These are phyloP conservation scores for Zopfochytrium polystomum DNA, from an alignment of 371 early-diverging fungal species.

Conservation along the genomic window DNA sequence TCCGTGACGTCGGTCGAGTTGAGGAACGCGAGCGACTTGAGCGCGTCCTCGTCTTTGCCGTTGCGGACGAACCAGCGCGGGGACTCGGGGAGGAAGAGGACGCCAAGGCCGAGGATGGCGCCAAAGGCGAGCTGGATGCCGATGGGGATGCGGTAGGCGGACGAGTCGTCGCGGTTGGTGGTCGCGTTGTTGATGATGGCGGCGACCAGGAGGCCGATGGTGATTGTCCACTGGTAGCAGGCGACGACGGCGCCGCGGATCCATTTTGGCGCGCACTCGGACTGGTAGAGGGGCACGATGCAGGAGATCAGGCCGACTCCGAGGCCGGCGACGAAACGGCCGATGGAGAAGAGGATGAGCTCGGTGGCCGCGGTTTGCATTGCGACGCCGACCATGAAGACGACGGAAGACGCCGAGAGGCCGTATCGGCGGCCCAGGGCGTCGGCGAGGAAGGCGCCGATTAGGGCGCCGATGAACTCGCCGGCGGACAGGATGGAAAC, in stretches of 20 bases:
- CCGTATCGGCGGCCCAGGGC: slow-evolving; percentile 65
- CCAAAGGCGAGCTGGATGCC: slow-evolving; percentile 70
- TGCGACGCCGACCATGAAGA: slow-evolving; percentile 65
- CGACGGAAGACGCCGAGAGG: slow-evolving; percentile 57
- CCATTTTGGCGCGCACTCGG: slow-evolving; percentile 77
- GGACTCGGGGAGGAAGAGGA: slow-evolving; percentile 73
- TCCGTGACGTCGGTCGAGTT: too few relatives aligned
- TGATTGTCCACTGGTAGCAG: slow-evolving; percentile 81
- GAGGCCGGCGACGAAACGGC: slow-evolving; percentile 65
- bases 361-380: slow-evolving; percentile 61
- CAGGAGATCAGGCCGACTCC: slow-evolving; percentile 77
- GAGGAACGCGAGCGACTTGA: slow-evolving; percentile 58
- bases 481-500: too few relatives aligned
- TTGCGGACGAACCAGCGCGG: slow-evolving; percentile 78
- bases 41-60: slow-evolving; percentile 60
- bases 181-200: slow-evolving; percentile 32
- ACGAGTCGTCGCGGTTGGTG: slow-evolving; percentile 26
- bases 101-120: slow-evolving; percentile 59
- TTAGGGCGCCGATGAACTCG: slow-evolving; percentile 23
- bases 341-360: slow-evolving; percentile 59
- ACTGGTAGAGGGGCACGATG: slow-evolving; percentile 83
- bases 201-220: slow-evolving; percentile 34
- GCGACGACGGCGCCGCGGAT: slow-evolving; percentile 84
- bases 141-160: slow-evolving; percentile 69
- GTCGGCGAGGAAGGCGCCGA: slow-evolving; percentile 44